phyloP scores from a whole-genome alignment of 176 grass and related monocot species.

The Avena insularis region DNA sequence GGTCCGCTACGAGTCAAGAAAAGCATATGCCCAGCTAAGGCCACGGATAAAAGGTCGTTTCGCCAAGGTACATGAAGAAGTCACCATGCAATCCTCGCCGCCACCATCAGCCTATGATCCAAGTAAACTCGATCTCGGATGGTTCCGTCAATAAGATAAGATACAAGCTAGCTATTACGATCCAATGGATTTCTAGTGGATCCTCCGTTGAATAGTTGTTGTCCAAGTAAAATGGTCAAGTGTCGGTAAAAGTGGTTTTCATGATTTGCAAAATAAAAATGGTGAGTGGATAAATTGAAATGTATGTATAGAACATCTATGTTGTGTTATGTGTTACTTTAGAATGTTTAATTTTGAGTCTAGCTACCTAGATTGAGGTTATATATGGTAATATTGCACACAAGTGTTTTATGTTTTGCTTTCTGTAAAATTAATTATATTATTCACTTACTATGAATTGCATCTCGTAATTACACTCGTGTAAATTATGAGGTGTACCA shows the following conservation, averaged over 20 bases:
- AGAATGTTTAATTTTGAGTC: too few relatives aligned
- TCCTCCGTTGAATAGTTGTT: not conserved
- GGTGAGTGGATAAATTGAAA: not conserved
- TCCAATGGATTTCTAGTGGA: not conserved
- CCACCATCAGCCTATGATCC: conserved; percentile 44
- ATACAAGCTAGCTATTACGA: not conserved
- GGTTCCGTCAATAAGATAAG: not conserved
- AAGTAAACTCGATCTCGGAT: conserved; percentile 50
- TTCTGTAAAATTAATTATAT: not conserved
- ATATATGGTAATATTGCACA: not conserved
- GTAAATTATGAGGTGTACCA: too few relatives aligned
- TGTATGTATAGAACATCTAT: not conserved
- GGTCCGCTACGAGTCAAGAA: conserved; percentile 64
- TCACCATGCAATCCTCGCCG: not conserved
- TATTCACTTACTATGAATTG: not conserved
- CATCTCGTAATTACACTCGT: too few relatives aligned
- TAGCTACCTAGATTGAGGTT: too few relatives aligned
- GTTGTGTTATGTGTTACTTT: not conserved
- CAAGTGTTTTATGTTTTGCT: not conserved
- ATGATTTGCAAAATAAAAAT: not conserved
- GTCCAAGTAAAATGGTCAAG: not conserved
- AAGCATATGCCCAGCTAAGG: conserved; percentile 67
- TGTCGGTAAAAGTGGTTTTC: not conserved
- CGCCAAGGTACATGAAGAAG: conserved; percentile 55
- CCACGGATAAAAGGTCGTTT: conserved; percentile 74